These are phyloP conservation scores for Lasiosphaeria hispida DNA, from an alignment of 495 filamentous ascomycete genomes.

Conservation along the genomic window DNA sequence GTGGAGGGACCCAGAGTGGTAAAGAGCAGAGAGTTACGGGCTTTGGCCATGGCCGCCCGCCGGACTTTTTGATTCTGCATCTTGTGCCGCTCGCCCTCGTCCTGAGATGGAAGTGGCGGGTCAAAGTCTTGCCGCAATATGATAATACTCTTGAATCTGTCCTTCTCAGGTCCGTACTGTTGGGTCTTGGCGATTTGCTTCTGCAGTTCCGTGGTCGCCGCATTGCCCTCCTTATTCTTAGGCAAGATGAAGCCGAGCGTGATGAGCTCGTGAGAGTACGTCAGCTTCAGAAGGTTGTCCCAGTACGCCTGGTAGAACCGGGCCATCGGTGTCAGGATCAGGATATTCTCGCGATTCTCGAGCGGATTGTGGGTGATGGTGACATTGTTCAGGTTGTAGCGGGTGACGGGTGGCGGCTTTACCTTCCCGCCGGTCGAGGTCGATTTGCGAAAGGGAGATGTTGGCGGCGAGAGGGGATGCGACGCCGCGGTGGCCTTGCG, in stretches of 20 bases:
- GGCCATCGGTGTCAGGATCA: slow-evolving; percentile 89
- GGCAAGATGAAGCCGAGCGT: slow-evolving; percentile 96
- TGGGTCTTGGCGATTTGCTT: slow-evolving; percentile 82
- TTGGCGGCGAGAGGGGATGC: slow-evolving; percentile 77
- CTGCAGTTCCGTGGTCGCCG: slow-evolving; percentile 77
- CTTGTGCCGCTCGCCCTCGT: slow-evolving; percentile 86
- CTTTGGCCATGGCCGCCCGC: slow-evolving; percentile 85
- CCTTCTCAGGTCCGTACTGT: slow-evolving; percentile 65
- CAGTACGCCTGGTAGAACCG: slow-evolving; percentile 93
- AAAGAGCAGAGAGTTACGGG: slow-evolving; percentile 90
- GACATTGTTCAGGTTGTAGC: slow-evolving; percentile 91
- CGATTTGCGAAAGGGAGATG: slow-evolving; percentile 74
- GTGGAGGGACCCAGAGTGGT: slow-evolving; percentile 94
- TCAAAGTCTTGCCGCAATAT: slow-evolving; percentile 97
- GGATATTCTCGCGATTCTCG: slow-evolving; percentile 76
- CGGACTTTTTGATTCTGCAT: slow-evolving; percentile 82
- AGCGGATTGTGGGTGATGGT: slow-evolving; percentile 74
- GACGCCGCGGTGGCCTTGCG: slow-evolving; percentile 58
- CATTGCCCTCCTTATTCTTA: slow-evolving; percentile 82
- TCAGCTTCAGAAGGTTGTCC: slow-evolving; percentile 83
- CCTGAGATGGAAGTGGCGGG: slow-evolving; percentile 72
- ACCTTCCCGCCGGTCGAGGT: slow-evolving; percentile 54
- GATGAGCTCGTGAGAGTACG: slow-evolving; percentile 90
- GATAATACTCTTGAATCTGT: slow-evolving; percentile 85
- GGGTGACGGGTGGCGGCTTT: slow-evolving; percentile 81